Conservation (phyloP, 2,329 filamentous ascomycete species). For the Fusarium stilboides region DNA sequence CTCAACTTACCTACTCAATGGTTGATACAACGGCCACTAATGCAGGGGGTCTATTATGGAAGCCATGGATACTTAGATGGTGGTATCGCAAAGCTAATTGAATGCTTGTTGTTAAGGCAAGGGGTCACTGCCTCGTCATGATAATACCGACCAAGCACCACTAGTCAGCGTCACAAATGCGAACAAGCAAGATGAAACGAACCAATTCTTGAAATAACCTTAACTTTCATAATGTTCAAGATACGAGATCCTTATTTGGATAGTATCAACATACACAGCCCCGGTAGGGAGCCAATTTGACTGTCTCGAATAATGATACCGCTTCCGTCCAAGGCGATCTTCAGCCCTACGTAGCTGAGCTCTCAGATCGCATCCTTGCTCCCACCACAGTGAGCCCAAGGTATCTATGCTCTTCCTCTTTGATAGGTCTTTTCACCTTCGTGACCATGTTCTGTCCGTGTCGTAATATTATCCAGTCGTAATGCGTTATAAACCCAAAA, state of each 20-base stretch:
- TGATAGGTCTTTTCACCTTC: not conserved
- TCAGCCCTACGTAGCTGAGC: slow-evolving; percentile 6
- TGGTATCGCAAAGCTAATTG: not conserved
- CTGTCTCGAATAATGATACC: slow-evolving; percentile 29
- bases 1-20: not conserved
- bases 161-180: not conserved
- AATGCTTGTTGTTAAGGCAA: not conserved
- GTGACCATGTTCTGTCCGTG: not conserved
- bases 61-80: too few relatives aligned
- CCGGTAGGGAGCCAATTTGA: slow-evolving; percentile 5
- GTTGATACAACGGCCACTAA: not conserved
- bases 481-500: slow-evolving; percentile 17
- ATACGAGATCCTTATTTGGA: not conserved
- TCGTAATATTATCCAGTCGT: slow-evolving; percentile 27
- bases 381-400: not conserved
- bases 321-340: slow-evolving; percentile 24
- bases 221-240: not conserved
- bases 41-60: not conserved
- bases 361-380: not conserved
- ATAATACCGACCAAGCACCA: not conserved
- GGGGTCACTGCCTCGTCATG: not conserved
- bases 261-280: slow-evolving; percentile 8
- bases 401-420: not conserved
- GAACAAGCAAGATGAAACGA: not conserved
- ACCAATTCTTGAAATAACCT: not conserved